Base-by-base conservation (phyloP, 75 land plant species). In the Larix kaempferi region DNA sequence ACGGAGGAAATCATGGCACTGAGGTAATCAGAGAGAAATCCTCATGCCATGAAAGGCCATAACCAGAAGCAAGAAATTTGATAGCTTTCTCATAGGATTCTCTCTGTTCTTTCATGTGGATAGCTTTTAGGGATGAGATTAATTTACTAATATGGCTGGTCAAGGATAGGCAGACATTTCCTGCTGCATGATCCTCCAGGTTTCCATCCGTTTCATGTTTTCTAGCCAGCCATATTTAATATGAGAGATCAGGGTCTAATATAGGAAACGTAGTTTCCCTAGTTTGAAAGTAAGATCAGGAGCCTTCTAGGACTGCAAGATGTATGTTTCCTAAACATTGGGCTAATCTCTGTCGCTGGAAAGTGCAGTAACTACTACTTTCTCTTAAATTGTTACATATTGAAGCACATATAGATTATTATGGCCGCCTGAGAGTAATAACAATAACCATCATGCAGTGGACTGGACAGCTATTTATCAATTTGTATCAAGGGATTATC, bases 1-100 rank as follows among this genome's bases (percentile, higher is more conserved):
- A 39, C 41, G 41, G 41, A 6, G 33, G n/a, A 69, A 69, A 39
- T 41, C 23, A 12, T 49, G 41, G 73, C 73, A 69, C 14, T 3
- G n/a, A 35, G 54, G 54, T 37, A n/a, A 41, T 39, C 54, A 69
- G 54, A 69, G 66, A 65, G 41, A 65, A 29, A 21, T 1, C 69
- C 33, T 65, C 39, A 69, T 39, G 11, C 13, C 52, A 41, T n/a
- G 25, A 37, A 69, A 21, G 73, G 73, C 52, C 35, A 69, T 41
- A 69, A 69, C 39, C 10, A 21, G 73, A 41, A 41, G 25, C 49
- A 22, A 69, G 39, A 69, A 69, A 39, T 41, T n/a, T n/a, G 23
- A 69, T 69, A 10, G 17, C 73, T 41, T 49, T 69, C 52, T 69
- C 23, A 39, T 69, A 69, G 11, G 41, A 69, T n/a, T 69, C 23